Conservation (phyloP, 2,329 filamentous ascomycete species). For the Colletotrichum shisoi region DNA sequence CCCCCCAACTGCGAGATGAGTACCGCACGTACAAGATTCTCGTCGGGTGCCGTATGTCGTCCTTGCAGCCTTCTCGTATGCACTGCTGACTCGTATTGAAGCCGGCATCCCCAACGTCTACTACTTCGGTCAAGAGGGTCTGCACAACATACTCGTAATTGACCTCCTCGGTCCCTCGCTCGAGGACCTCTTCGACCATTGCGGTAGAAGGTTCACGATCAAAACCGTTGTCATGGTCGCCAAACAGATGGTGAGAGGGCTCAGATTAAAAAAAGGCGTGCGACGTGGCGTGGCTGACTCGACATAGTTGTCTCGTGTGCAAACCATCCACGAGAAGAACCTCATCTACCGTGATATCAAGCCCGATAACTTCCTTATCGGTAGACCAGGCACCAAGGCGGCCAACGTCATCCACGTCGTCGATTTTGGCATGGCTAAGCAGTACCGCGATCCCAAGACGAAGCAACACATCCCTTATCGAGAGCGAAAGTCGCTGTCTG, state of each 20-base stretch:
- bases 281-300: constrained; percentile 11
- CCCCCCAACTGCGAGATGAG: constrained; percentile 95
- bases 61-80: background rate
- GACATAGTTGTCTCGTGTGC: constrained; percentile 81
- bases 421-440: constrained; percentile 99
- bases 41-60: constrained; percentile 92
- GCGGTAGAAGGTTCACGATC: constrained; percentile 90
- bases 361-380: constrained; percentile 98
- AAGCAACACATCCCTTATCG: constrained; percentile 99
- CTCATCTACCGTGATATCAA: constrained; percentile 99
- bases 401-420: constrained; percentile 98
- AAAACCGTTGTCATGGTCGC: constrained; percentile 99
- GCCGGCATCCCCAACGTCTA: constrained; percentile 99
- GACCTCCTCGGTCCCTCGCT: constrained; percentile 93
- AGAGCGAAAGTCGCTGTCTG: constrained; percentile 94
- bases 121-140: constrained; percentile 97
- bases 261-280: background rate
- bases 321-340: constrained; percentile 97
- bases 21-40: constrained; percentile 99
- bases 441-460: constrained; percentile 97
- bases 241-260: constrained; percentile 84
- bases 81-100: constrained; percentile 51
- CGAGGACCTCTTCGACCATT: constrained; percentile 97
- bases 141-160: constrained; percentile 98
- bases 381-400: constrained; percentile 88